phyloP scores from a whole-genome alignment of 208 protist genomes.

The Herpetomonas tarakana region DNA sequence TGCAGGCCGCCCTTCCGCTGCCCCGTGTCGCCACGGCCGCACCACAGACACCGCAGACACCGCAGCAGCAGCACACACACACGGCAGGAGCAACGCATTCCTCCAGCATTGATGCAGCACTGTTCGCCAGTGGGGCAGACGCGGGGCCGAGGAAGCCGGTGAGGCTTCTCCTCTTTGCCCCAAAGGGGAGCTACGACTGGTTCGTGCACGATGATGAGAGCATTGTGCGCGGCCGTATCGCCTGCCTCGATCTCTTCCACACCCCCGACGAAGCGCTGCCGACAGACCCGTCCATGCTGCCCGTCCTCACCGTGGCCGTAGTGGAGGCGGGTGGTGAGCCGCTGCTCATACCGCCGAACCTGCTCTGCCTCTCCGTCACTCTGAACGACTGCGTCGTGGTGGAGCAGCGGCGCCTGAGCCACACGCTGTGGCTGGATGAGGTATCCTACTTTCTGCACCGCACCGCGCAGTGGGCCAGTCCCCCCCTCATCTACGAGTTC shows the following conservation, averaged over 20 bases:
- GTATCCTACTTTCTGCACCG: slow-evolving; percentile 86
- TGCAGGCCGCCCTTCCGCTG: slow-evolving; percentile 76
- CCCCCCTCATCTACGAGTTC: slow-evolving; percentile 84
- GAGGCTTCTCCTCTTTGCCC: slow-evolving; percentile 77
- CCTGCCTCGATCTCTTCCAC: slow-evolving; percentile 66
- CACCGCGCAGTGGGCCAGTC: slow-evolving; percentile 56
- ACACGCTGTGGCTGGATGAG: slow-evolving; percentile 84
- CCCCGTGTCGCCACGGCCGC: not conserved
- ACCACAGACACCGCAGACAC: not conserved
- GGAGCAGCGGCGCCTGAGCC: slow-evolving; percentile 75
- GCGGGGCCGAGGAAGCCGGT: slow-evolving; percentile 11
- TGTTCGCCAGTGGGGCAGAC: not conserved
- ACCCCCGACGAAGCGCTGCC: slow-evolving; percentile 84
- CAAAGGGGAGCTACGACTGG: slow-evolving; percentile 87
- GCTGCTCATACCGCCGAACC: slow-evolving; percentile 82
- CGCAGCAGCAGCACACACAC: not conserved
- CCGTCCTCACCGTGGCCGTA: slow-evolving; percentile 70
- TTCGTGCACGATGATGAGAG: slow-evolving; percentile 89
- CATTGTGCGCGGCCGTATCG: slow-evolving; percentile 44
- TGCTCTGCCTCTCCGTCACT: slow-evolving; percentile 70
- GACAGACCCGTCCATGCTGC: slow-evolving; percentile 54
- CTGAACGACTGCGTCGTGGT: slow-evolving; percentile 80
- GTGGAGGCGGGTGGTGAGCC: slow-evolving; percentile 72
- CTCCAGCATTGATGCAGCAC: not conserved
- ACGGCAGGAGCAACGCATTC: not conserved